Evolutionary conservation across 768 basidiomycete genomes (phyloP), one percentile per base, ranked within the genome.

Genomic region (Suillus bovinus): DNA sequence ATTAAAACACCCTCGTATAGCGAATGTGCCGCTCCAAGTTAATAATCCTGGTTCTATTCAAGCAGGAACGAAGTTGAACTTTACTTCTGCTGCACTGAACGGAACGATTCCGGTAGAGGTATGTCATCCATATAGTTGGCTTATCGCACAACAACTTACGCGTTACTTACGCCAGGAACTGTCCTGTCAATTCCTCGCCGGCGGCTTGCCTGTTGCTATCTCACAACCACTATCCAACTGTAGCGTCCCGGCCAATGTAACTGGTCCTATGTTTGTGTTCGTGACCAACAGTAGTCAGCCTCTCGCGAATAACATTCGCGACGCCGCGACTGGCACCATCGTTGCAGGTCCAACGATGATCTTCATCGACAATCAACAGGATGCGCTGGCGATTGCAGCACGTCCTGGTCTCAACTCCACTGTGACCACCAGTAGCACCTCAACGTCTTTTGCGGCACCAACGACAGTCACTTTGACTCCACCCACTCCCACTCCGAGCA

Each of bases 131-230:
- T 49, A 14, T 41, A 55, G 11, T 47, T 58, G 24, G 27, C 44
- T 16, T n/a, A 33, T 22, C 33, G 10, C n/a, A 11, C 22, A 29
- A 55, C 57, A 27, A 61, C 44, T 64, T n/a, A 66, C 44, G 27
- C 65, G n/a, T 64, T 47, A 59, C 59, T 16, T 17, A 49, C 38
- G 22, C 41, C 68, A 89, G 88, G 71, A 68, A 64, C 70, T 90
- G 38, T 84, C 80, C 76, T 93, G 92, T 75, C 88, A 93, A 76
- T 91, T 94, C 84, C 73, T 94, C 67, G 66, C 85, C 60, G 92
- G 90, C 34, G 89, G 87, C 33, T 58, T 76, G 20, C 72, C 85
- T 56, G 72, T 73, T 69, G 77, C 91, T 5, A 76, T 90, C 69
- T 69, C 83, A 36, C 78, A 91, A 50, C 86, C 90, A 3, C 70